phyloP scores from a whole-genome alignment of 2,329 filamentous ascomycete genomes.

The Paecilomyces dactylethromorphus region DNA sequence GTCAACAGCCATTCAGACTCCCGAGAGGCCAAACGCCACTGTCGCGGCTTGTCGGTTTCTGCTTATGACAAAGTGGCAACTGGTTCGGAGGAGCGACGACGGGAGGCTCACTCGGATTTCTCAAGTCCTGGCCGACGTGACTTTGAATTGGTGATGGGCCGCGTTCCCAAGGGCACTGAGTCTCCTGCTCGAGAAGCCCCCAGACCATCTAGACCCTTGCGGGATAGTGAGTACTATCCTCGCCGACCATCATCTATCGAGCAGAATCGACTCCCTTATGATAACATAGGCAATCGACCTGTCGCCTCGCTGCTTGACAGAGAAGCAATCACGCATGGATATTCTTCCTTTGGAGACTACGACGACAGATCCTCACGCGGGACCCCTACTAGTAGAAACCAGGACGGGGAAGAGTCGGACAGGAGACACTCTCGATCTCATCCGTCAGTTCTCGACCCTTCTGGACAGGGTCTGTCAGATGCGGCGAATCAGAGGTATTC shows the following conservation, averaged over 20 bases:
- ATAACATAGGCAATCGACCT: slow-evolving; percentile 3
- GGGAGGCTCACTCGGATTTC: not conserved
- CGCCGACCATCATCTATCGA: slow-evolving; percentile 29
- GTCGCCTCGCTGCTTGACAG: not conserved
- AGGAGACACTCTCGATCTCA: not conserved
- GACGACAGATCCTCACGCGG: not conserved
- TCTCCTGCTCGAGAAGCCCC: slow-evolving; percentile 9
- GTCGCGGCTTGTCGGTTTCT: not conserved
- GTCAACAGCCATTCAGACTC: not conserved
- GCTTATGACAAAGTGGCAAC: not conserved
- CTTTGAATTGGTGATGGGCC: slow-evolving; percentile 12
- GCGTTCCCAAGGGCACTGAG: slow-evolving; percentile 13
- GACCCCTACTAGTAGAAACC: not conserved
- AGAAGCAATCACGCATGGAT: not conserved
- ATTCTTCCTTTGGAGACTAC: not conserved
- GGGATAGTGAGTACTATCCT: slow-evolving; percentile 45
- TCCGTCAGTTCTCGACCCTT: not conserved
- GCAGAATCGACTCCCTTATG: slow-evolving; percentile 9
- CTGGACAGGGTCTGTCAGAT: not conserved
- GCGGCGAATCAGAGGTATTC: not conserved
- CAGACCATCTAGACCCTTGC: slow-evolving; percentile 23
- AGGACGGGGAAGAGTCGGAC: not conserved
- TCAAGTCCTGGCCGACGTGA: slow-evolving; percentile 2
- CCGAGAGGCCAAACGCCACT: slow-evolving; percentile 2
- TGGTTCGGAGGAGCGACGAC: not conserved